These are phyloP conservation scores for Verbena officinalis DNA, from an alignment of 257 asterid species.

Conservation along the genomic window DNA sequence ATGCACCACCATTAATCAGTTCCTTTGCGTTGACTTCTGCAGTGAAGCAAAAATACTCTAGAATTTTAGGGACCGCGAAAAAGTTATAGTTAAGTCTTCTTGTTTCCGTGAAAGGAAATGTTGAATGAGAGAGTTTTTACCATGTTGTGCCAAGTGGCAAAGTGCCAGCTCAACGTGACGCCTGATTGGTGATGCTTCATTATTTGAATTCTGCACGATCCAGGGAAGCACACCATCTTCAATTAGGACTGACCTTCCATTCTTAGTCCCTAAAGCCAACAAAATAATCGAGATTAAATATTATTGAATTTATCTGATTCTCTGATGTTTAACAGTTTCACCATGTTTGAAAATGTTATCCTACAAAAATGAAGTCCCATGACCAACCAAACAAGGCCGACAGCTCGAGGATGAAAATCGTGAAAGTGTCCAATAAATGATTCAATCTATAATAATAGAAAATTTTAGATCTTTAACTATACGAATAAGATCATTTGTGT, in stretches of 20 bases:
- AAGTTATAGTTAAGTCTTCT: too few relatives aligned
- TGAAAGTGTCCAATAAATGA: too few relatives aligned
- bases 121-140: constrained; percentile 37
- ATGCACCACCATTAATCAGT: constrained; percentile 67
- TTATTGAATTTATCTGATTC: too few relatives aligned
- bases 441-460: too few relatives aligned
- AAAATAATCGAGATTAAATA: background rate
- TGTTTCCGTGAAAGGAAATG: background rate
- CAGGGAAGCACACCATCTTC: constrained; percentile 84
- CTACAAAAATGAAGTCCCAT: too few relatives aligned
- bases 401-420: too few relatives aligned
- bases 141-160: constrained; percentile 83
- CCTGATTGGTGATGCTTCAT: constrained; percentile 69
- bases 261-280: constrained; percentile 49
- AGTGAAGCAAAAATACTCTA: constrained; percentile 21
- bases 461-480: too few relatives aligned
- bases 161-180: constrained; percentile 86
- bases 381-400: too few relatives aligned
- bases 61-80: constrained; percentile 5
- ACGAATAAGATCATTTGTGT: too few relatives aligned
- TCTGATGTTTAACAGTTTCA: too few relatives aligned
- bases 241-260: constrained; percentile 68
- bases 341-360: too few relatives aligned
- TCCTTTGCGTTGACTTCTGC: constrained; percentile 78
- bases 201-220: constrained; percentile 83